Evolutionary conservation across 192 early-diverging fungal genomes (phyloP), one percentile per base, ranked within the genome.

Genomic region (Coemansia sp.): DNA sequence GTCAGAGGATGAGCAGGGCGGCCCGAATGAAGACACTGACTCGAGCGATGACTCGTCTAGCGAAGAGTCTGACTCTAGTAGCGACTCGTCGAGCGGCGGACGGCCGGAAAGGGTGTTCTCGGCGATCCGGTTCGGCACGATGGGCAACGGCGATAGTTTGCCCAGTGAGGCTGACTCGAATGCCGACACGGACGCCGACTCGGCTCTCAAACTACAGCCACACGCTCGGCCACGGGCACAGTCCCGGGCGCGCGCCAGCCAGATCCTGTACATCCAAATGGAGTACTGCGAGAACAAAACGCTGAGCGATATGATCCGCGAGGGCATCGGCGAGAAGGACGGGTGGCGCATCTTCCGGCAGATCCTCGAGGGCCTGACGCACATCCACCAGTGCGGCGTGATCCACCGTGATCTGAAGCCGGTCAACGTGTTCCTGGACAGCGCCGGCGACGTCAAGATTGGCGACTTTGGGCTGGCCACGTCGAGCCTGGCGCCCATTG

Each of bases 281-380:
- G 94, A 98, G 76, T 98, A 96, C 67, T 98, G 95, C 67, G 95
- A 98, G 66, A 86, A 93, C 53, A 92, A 92, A 59, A 95, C 95
- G 0, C 73, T 98, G 4, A 81, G 81, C 59, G 91, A 95, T 59
- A 60, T 93, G 19, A 90, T 98, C 55, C 85, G 89, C 30, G 82
- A 83, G 58, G 88, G 89, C 0, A 52, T 98, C 12, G 85, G 88
- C 46, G 84, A 88, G 23, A 84, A 94, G 44, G 88, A 90, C 63
- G 71, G 80, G 10, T 98, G 91, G 95, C 78, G 87, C 10, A 56
- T 93, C 22, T 92, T 98, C 53, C 75, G 89, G 5, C 95, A 97
- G 73, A 87, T 97, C 12, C 68, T 97, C 47, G 95, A 97, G 59
- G 95, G 92, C 0, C 65, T 97, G 33, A 86, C 87, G 13, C 89